Evolutionary conservation across 2,329 filamentous ascomycete species (phyloP).

Genomic region (Hymenoscyphus scutula): DNA sequence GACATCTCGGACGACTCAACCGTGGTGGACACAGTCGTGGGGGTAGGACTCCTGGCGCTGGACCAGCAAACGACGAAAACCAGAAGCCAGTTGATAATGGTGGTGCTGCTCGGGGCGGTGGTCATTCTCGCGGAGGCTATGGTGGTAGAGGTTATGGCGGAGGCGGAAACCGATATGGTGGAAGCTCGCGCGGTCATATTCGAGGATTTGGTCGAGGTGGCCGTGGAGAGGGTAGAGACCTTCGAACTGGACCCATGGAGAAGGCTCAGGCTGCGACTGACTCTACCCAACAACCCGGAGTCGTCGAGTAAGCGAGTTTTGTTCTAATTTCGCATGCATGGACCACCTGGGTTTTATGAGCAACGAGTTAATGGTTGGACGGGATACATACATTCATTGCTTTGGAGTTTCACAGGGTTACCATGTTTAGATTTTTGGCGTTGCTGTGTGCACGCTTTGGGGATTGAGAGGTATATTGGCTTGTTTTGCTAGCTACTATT

Average conservation of each 20-base stretch:
- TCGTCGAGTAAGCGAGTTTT: background rate
- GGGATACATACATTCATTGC: constrained; percentile 1
- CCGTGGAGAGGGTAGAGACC: constrained; percentile 7
- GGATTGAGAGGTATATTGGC: background rate
- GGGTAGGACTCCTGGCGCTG: constrained; percentile 5
- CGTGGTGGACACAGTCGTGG: constrained; percentile 8
- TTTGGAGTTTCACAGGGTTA: background rate
- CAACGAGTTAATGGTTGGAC: background rate
- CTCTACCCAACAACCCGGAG: background rate
- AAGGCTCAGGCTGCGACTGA: constrained; percentile 8
- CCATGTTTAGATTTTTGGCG: background rate
- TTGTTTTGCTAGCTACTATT: background rate
- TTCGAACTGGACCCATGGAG: constrained; percentile 11
- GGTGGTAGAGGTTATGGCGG: constrained; percentile 10
- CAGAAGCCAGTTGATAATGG: background rate
- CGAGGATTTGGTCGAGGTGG: constrained; percentile 18
- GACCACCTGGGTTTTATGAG: background rate
- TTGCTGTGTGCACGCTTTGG: background rate
- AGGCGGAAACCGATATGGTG: constrained; percentile 9
- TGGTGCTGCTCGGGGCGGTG: constrained; percentile 10
- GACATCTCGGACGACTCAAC: constrained; percentile 20
- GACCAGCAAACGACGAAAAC: constrained; percentile 7
- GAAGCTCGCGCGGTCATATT: constrained; percentile 22
- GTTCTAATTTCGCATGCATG: background rate
- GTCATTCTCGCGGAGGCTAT: constrained; percentile 5